Evolutionary conservation across 768 basidiomycete species (phyloP).

Genomic region (Psilocybe azurescens): DNA sequence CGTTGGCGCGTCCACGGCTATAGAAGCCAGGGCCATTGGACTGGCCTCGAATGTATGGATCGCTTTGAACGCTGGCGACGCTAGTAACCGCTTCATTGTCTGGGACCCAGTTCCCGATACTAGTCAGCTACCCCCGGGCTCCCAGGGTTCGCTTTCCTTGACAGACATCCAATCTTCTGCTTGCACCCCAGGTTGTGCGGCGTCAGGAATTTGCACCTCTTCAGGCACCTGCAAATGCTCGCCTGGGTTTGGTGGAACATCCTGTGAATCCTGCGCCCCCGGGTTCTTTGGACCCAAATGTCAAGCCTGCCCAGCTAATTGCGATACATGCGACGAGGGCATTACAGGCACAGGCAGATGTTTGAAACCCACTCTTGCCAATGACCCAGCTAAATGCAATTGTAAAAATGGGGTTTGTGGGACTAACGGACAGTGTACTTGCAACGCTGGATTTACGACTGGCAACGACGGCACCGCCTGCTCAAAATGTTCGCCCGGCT

Average conservation of each 20-base stretch:
- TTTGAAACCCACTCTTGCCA: conserved; percentile 52
- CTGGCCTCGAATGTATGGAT: conserved; percentile 74
- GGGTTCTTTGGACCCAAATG: conserved; percentile 78
- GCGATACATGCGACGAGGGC: conserved; percentile 76
- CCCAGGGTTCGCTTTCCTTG: conserved; percentile 57
- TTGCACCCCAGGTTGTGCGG: conserved; percentile 75
- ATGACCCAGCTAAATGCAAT: conserved; percentile 70
- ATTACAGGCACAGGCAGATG: conserved; percentile 77
- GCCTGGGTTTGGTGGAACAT: conserved; percentile 71
- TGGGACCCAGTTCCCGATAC: conserved; percentile 84
- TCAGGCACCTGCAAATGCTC: conserved; percentile 74
- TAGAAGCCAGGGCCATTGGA: conserved; percentile 64
- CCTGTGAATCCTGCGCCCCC: conserved; percentile 74
- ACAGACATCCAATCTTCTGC: conserved; percentile 74
- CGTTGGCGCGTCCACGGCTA: conserved; percentile 52
- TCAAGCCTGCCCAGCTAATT: conserved; percentile 67
- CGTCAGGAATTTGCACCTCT: conserved; percentile 61
- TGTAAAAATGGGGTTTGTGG: conserved; percentile 82
- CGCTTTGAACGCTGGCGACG: conserved; percentile 56
- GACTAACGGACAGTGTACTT: conserved; percentile 69
- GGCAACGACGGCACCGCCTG: conserved; percentile 77
- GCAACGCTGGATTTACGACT: conserved; percentile 77
- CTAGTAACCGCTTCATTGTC: conserved; percentile 67
- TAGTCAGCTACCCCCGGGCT: conserved; percentile 61
- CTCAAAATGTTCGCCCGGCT: conserved; percentile 73